Base-by-base conservation (phyloP, 805 yeast species). In the Candida taoyuanica region DNA sequence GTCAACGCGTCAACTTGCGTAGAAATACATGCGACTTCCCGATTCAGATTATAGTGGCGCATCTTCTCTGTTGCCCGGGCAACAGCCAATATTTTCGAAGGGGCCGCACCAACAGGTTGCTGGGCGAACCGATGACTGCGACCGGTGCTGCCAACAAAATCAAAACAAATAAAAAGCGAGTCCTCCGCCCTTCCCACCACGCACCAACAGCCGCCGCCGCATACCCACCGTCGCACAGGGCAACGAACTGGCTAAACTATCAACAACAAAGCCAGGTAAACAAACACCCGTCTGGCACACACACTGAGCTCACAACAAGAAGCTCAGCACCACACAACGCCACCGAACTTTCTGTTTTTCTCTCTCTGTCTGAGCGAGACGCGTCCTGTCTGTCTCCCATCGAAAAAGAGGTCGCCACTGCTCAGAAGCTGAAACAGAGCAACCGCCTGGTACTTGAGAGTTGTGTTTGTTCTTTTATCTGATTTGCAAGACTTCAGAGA, bases 121-220 rank as follows among this genome's bases (percentile, higher is more conserved):
- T 33, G 41, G 35, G 40, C 35, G 35, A 41, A 41, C 44, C 44
- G 38, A 41, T 36, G 37, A 24, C 34, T 32, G 36, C 29, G 33
- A 37, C 24, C 29, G 37, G 34, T 28, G 16, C 30, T n/a, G 11
- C 39, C 35, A 31, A 34, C 35, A 39, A 39, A 37, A 41, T 34
- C 45, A 41, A 41, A 41, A 41, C 45, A 41, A 41, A 41, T 41
- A 41, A 41, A 41, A 41, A 29, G 39, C 34, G 37, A 7, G 33
- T 39, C 29, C 19, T 15, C 26, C 42, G 36, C 40, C 40, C 36
- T 15, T 17, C 21, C 20, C 14, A n/a, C 37, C 13, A 12, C 27
- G 17, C 30, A 17, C 19, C 17, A 17, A 7, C 26, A 8, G n/a
- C 19, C 16, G 19, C n/a, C 20, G 18, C 16, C 34, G 26, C 27